Conservation (phyloP, 805 yeast species). For the Kodamaea neixiangensis region DNA sequence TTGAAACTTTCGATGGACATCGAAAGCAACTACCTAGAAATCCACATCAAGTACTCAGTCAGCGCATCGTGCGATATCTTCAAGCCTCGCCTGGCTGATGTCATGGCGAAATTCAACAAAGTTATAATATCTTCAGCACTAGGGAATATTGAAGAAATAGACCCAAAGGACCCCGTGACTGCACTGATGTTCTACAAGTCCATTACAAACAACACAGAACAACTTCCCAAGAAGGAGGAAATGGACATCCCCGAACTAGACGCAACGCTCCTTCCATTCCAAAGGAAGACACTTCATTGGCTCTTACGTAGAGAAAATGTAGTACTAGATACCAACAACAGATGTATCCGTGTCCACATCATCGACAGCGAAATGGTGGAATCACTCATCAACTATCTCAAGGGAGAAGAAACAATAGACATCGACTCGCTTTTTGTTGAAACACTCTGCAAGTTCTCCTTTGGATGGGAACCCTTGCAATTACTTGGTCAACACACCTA, state of each 20-base stretch:
- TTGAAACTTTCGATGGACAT: constrained; percentile 16
- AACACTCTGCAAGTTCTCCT: constrained; percentile 44
- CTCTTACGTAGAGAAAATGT: constrained; percentile 53
- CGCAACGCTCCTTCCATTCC: constrained; percentile 50
- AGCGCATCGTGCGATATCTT: constrained; percentile 20
- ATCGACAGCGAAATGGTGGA: constrained; percentile 13
- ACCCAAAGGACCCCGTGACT: constrained; percentile 14
- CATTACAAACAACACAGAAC: constrained; percentile 47
- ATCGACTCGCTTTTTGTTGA: constrained; percentile 24
- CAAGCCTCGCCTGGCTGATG: constrained; percentile 19
- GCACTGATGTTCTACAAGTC: constrained; percentile 50
- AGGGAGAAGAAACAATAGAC: background rate
- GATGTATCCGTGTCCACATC: constrained; percentile 23
- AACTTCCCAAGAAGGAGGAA: constrained; percentile 18
- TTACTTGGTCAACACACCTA: background rate
- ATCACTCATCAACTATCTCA: constrained; percentile 9
- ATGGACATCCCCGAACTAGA: constrained; percentile 46
- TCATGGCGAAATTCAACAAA: constrained; percentile 15
- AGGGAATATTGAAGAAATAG: background rate
- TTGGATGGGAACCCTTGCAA: constrained; percentile 49
- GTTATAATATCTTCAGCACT: background rate
- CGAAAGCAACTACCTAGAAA: constrained; percentile 12
- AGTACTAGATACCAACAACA: constrained; percentile 26
- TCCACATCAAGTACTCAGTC: constrained; percentile 18
- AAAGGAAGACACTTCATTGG: constrained; percentile 58